phyloP scores from a whole-genome alignment of 2,329 filamentous ascomycete species.

The Sarocladium oryzae region DNA sequence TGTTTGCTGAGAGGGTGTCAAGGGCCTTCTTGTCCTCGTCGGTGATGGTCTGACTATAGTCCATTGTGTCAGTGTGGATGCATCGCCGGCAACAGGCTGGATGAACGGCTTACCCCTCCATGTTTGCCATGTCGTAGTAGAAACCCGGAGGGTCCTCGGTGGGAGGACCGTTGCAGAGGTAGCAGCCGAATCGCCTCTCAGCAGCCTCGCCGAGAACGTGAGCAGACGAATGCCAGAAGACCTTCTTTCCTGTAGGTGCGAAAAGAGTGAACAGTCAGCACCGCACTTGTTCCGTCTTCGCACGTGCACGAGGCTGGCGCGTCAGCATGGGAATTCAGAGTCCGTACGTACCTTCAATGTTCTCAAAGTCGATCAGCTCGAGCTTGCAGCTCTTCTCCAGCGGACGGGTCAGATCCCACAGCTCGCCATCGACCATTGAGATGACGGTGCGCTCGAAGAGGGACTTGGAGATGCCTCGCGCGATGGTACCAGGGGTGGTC shows the following conservation, averaged over 20 bases:
- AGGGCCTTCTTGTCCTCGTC: constrained; percentile 80
- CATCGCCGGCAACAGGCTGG: background rate
- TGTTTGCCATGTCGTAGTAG: constrained; percentile 89
- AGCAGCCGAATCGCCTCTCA: constrained; percentile 84
- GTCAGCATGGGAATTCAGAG: no score
- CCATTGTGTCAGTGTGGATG: constrained; percentile 39
- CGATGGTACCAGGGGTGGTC: constrained; percentile 77
- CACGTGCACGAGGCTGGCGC: no score
- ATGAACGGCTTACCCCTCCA: constrained; percentile 27
- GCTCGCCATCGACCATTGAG: constrained; percentile 70
- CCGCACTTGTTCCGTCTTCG: background rate
- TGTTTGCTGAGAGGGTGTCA: constrained; percentile 71
- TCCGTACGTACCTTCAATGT: constrained; percentile 30
- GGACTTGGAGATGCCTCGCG: constrained; percentile 75
- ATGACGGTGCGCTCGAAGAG: constrained; percentile 82
- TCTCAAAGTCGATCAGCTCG: constrained; percentile 75
- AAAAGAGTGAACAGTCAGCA: no score
- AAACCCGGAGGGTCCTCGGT: constrained; percentile 73
- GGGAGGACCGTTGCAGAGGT: constrained; percentile 88
- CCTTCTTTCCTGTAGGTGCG: constrained; percentile 68
- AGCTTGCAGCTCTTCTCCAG: constrained; percentile 83
- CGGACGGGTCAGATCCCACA: constrained; percentile 91
- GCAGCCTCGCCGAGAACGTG: constrained; percentile 94
- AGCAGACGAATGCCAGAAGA: constrained; percentile 97
- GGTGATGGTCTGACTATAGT: constrained; percentile 56